Evolutionary conservation across 1,284 basidiomycete genomes (phyloP).

Genomic region (Fistulinella cinereoalba): DNA sequence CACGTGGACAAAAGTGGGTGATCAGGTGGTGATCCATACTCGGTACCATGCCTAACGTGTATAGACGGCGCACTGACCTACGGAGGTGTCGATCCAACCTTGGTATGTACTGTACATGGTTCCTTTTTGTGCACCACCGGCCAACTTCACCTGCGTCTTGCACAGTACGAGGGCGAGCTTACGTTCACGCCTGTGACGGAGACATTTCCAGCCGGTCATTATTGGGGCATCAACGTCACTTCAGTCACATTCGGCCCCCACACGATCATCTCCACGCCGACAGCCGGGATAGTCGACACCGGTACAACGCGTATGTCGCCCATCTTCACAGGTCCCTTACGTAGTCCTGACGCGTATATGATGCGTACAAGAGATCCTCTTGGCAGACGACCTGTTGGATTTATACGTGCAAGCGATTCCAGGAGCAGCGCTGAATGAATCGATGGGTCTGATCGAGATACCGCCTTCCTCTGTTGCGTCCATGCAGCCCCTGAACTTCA

Average conservation of each 20-base stretch:
- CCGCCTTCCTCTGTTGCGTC: slow-evolving; percentile 9
- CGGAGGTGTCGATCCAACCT: slow-evolving; percentile 19
- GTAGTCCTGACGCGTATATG: not conserved
- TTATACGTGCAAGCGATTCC: slow-evolving; percentile 22
- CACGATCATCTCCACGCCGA: slow-evolving; percentile 15
- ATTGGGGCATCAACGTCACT: slow-evolving; percentile 29
- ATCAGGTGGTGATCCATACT: not conserved
- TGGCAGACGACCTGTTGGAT: slow-evolving; percentile 21
- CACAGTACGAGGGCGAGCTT: slow-evolving; percentile 19
- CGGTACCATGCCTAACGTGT: not conserved
- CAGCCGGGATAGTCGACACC: slow-evolving; percentile 18
- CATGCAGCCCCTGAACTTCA: slow-evolving; percentile 24
- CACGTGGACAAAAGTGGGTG: slow-evolving; percentile 21
- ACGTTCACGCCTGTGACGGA: slow-evolving; percentile 23
- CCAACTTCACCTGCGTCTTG: not conserved
- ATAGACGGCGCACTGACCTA: slow-evolving; percentile 29
- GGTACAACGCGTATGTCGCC: slow-evolving; percentile 20
- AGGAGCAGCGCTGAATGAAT: slow-evolving; percentile 12
- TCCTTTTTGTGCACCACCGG: not conserved
- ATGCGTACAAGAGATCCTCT: slow-evolving; percentile 14
- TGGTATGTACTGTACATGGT: slow-evolving; percentile 20
- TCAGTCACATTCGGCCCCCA: slow-evolving; percentile 11
- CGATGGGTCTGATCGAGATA: slow-evolving; percentile 21
- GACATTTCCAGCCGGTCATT: slow-evolving; percentile 16
- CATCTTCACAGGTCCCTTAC: not conserved